phyloP scores from a whole-genome alignment of 2,329 filamentous ascomycete species.

The Lachnellula subtilissima region DNA sequence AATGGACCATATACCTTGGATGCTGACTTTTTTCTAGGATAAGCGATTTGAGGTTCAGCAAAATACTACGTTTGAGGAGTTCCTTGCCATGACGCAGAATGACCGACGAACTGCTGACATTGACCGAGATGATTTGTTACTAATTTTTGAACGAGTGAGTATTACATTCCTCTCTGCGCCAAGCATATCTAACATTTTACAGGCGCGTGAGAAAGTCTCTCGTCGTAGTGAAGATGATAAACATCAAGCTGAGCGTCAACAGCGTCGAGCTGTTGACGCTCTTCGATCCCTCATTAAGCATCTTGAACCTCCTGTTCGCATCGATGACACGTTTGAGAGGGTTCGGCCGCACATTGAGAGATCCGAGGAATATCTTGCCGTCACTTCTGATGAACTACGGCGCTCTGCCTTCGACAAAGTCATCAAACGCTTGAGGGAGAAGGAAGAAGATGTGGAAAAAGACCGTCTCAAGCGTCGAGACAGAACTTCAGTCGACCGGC shows the following conservation, averaged over 20 bases:
- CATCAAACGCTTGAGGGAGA: constrained; percentile 84
- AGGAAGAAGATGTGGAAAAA: constrained; percentile 75
- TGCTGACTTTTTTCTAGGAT: constrained; percentile 56
- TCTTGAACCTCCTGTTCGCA: constrained; percentile 74
- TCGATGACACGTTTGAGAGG: constrained; percentile 83
- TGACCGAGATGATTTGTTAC: constrained; percentile 69
- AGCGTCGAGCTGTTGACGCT: constrained; percentile 78
- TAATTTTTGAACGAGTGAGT: constrained; percentile 78
- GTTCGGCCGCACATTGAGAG: constrained; percentile 75
- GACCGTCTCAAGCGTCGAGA: constrained; percentile 56
- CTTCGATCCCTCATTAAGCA: constrained; percentile 84
- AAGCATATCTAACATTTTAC: constrained; percentile 21
- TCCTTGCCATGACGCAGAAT: constrained; percentile 73
- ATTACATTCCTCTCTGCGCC: neutral
- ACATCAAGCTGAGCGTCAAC: constrained; percentile 73
- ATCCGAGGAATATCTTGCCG: constrained; percentile 76
- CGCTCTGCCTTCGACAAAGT: constrained; percentile 86
- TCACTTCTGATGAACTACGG: constrained; percentile 78
- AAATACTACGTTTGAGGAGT: constrained; percentile 85
- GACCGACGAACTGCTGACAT: constrained; percentile 86
- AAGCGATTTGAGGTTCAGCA: constrained; percentile 86
- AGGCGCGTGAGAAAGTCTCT: constrained; percentile 80
- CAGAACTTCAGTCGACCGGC: constrained; percentile 43
- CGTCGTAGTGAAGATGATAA: constrained; percentile 82
- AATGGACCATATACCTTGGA: neutral